Evolutionary conservation across 192 early-diverging fungal species (phyloP).

Genomic region (Podila horticola): DNA sequence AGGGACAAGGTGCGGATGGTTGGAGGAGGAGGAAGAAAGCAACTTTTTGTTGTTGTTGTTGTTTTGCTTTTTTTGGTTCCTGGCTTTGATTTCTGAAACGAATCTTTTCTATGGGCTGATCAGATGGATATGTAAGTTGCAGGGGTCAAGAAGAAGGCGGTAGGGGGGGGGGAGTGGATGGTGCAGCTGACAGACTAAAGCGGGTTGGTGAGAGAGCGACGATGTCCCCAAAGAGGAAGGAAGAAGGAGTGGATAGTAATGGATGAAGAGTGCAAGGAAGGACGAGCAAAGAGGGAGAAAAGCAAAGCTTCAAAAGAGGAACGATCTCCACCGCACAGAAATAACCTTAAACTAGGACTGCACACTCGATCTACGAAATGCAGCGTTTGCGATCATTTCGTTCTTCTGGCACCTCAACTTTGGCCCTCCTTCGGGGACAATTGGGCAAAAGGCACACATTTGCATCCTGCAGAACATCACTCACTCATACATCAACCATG

Average conservation of each 20-base stretch:
- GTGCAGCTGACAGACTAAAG: background rate
- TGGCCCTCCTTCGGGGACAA: too few relatives aligned
- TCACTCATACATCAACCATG: conserved; percentile 43
- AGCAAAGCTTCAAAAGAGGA: background rate
- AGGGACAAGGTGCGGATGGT: too few relatives aligned
- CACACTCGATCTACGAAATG: background rate
- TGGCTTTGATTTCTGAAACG: background rate
- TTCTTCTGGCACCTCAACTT: background rate
- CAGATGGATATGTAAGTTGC: too few relatives aligned
- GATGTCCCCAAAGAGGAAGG: background rate
- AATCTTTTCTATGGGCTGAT: background rate
- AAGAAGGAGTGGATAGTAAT: too few relatives aligned
- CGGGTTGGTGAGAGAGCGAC: background rate
- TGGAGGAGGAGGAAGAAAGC: background rate
- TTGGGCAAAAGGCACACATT: background rate
- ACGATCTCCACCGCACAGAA: too few relatives aligned
- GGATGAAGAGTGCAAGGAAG: background rate
- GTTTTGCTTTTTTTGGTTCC: background rate
- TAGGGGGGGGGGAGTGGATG: background rate
- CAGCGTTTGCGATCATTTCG: background rate
- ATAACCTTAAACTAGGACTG: too few relatives aligned
- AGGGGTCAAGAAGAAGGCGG: too few relatives aligned
- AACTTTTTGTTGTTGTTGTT: background rate
- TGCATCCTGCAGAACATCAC: conserved; percentile 8
- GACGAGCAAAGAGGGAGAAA: background rate